Evolutionary conservation across 2,329 filamentous ascomycete species (phyloP).

Genomic region (Thelonectria olida): DNA sequence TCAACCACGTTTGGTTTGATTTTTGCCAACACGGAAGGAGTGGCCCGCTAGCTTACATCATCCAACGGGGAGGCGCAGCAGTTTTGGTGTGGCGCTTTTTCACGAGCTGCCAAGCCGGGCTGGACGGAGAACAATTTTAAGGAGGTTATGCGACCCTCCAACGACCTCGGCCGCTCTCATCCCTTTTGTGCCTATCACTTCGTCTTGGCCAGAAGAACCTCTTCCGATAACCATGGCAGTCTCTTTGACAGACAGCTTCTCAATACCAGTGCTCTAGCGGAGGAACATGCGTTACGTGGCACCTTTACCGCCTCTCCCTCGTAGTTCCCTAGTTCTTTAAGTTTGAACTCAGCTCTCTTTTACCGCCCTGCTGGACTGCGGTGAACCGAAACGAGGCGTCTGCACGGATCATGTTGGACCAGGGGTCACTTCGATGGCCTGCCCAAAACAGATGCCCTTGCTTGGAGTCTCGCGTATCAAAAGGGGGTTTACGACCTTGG

Average conservation of each 20-base stretch:
- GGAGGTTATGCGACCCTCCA: constrained; percentile 12
- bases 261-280: background rate
- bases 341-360: background rate
- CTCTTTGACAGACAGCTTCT: background rate
- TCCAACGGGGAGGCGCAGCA: constrained; percentile 14
- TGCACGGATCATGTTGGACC: constrained; percentile 1
- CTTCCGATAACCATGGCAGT: background rate
- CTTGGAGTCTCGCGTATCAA: constrained; percentile 29
- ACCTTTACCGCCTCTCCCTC: background rate
- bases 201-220: background rate
- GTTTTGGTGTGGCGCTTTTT: constrained; percentile 26
- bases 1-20: no score
- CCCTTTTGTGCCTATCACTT: background rate
- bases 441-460: constrained; percentile 6
- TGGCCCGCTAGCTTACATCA: constrained; percentile 1
- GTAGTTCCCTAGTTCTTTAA: background rate
- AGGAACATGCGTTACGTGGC: background rate
- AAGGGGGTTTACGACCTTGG: constrained; percentile 32
- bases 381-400: background rate
- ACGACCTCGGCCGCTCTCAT: constrained; percentile 6
- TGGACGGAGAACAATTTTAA: constrained; percentile 19
- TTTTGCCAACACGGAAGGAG: no score
- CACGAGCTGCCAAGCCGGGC: constrained; percentile 5
- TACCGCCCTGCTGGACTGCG: background rate
- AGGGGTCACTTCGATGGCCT: constrained; percentile 6